Percentiles rank a stretch among this genome's conserved stretches.
Conservation (phyloP, 2,329 filamentous ascomycete genomes). For the Neofusicoccum ribis region DNA sequence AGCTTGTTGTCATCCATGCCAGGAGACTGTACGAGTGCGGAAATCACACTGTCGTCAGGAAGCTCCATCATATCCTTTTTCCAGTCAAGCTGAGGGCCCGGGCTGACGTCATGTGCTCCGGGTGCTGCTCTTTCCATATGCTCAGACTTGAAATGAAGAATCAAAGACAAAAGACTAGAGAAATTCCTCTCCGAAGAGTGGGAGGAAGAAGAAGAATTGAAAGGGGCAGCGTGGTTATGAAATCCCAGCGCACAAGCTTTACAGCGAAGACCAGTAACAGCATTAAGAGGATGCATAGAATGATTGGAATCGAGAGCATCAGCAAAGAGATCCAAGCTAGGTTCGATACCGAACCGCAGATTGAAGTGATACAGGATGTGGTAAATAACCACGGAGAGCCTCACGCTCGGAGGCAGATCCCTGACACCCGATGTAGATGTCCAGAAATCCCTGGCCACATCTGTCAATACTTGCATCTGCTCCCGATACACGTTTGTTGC, state of each 20-base stretch:
- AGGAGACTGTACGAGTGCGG: slow-evolving; percentile 50
- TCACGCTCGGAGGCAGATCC: slow-evolving; percentile 62
- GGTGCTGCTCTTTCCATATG: slow-evolving; percentile 40
- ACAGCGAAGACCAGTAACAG: slow-evolving; percentile 46
- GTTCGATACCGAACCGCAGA: slow-evolving; percentile 57
- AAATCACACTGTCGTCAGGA: slow-evolving; percentile 53
- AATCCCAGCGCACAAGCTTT: slow-evolving; percentile 39
- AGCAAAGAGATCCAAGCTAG: slow-evolving; percentile 58
- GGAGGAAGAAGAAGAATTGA: slow-evolving; percentile 30
- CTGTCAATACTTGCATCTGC: slow-evolving; percentile 43
- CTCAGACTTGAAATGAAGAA: slow-evolving; percentile 62
- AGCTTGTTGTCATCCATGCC: slow-evolving; percentile 61
- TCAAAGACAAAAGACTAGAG: slow-evolving; percentile 54
- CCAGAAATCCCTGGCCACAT: slow-evolving; percentile 64
- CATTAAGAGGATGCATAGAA: slow-evolving; percentile 45
- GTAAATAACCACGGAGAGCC: slow-evolving; percentile 64
- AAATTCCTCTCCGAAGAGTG: slow-evolving; percentile 41
- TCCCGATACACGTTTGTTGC: slow-evolving; percentile 35
- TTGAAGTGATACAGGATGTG: slow-evolving; percentile 62
- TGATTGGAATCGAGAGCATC: slow-evolving; percentile 45
- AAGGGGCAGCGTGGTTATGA: slow-evolving; percentile 30
- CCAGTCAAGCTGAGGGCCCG: slow-evolving; percentile 50
- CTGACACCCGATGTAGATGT: slow-evolving; percentile 59
- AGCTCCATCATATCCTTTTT: slow-evolving; percentile 62
- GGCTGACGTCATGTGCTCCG: not conserved